Evolutionary conservation across 1,284 basidiomycete species (phyloP).

Genomic region (Tilletia indica): DNA sequence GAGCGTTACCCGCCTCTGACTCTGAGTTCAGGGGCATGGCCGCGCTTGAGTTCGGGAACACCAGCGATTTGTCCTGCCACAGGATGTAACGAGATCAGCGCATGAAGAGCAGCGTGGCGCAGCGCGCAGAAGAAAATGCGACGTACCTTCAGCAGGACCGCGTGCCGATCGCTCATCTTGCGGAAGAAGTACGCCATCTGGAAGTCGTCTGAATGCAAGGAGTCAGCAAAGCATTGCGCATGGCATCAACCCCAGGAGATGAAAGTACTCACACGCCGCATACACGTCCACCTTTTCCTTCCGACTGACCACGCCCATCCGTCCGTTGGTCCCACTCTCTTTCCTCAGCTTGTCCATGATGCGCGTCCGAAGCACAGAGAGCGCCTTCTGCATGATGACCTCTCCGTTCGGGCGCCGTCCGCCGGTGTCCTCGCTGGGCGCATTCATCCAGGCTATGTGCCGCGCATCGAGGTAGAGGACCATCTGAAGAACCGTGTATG

Average conservation of each 20-base stretch:
- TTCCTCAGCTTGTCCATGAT: conserved; percentile 53
- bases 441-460: conserved; percentile 57
- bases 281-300: conserved; percentile 56
- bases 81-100: neutral
- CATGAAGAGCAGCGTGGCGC: neutral
- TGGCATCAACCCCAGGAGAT: conserved; percentile 27
- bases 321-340: conserved; percentile 39
- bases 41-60: neutral
- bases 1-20: conserved; percentile 3
- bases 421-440: conserved; percentile 28
- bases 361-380: conserved; percentile 28
- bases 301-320: conserved; percentile 30
- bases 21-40: neutral
- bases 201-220: conserved; percentile 35
- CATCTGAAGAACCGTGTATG: conserved; percentile 54
- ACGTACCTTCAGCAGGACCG: conserved; percentile 55
- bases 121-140: neutral
- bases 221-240: neutral
- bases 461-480: conserved; percentile 57
- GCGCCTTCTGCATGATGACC: conserved; percentile 19
- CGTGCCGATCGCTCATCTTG: conserved; percentile 51
- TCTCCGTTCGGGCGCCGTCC: conserved; percentile 7
- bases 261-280: conserved; percentile 17
- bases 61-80: neutral
- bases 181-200: conserved; percentile 57